Conservation (phyloP, 2,329 filamentous ascomycete species). For the Fonsecaea multimorphosa region DNA sequence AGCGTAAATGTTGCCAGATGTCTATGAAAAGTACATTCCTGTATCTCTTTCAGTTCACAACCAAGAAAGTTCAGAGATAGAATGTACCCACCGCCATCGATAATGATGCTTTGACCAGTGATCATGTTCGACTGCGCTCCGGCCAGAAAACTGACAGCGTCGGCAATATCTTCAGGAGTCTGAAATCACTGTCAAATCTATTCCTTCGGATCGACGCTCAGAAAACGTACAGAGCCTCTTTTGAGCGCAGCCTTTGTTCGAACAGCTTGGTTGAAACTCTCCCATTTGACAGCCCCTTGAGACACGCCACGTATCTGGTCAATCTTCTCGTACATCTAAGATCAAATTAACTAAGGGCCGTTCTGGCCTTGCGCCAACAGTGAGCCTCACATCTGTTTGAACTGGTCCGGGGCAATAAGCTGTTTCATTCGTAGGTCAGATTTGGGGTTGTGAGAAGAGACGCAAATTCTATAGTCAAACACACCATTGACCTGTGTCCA, state of each 20-base stretch:
- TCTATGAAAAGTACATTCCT: constrained; percentile 2
- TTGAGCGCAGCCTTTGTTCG: not conserved
- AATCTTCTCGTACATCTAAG: not conserved
- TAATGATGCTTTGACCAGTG: not conserved
- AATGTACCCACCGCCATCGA: not conserved
- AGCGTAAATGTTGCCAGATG: not conserved
- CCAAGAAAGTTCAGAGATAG: not conserved
- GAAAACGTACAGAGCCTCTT: not conserved
- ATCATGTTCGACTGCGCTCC: not conserved
- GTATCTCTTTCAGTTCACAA: not conserved
- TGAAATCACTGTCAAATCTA: not conserved
- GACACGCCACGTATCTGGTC: not conserved
- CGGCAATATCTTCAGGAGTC: not conserved
- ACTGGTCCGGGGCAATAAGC: constrained; percentile 2
- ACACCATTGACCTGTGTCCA: not conserved
- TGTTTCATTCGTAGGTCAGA: not conserved
- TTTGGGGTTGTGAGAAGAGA: not conserved
- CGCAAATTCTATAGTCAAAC: not conserved
- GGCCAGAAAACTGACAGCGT: not conserved
- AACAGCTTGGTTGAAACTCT: not conserved
- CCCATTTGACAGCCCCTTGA: not conserved
- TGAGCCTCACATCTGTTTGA: not conserved
- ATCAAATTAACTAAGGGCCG: not conserved
- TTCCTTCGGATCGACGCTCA: not conserved
- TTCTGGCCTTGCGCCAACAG: not conserved